A percentile compares a stretch with the other conserved stretches of the same genome.
These are phyloP conservation scores for Lodderomyces metapsilosis DNA, from an alignment of 1,139 yeast species.

Conservation along the genomic window DNA sequence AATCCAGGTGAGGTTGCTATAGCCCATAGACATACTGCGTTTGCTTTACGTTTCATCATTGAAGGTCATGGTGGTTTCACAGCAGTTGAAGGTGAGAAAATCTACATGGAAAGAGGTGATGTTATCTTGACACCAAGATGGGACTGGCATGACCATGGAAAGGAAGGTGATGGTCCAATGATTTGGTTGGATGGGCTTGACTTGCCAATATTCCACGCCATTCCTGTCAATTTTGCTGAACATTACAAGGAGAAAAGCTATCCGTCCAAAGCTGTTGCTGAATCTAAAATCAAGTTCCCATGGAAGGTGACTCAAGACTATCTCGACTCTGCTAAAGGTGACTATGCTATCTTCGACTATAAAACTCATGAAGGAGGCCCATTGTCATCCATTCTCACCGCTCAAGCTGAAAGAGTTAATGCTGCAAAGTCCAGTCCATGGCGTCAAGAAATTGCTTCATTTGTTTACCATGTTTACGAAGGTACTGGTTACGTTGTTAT, in stretches of 20 bases:
- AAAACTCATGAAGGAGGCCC: neutral
- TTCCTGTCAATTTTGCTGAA: neutral
- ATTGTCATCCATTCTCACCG: conserved; percentile 1
- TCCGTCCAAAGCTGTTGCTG: neutral
- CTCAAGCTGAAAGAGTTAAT: conserved; percentile 1
- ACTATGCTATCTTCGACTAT: neutral
- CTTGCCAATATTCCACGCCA: neutral
- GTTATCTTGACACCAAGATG: conserved; percentile 1
- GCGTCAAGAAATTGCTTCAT: neutral
- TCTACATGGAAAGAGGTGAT: conserved; percentile 1
- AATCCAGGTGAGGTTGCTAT: neutral
- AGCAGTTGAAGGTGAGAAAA: neutral
- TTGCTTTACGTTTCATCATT: neutral
- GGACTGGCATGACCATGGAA: conserved; percentile 2
- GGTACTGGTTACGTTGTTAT: conserved; percentile 1
- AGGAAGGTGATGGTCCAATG: conserved; percentile 3
- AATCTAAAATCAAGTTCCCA: conserved; percentile 1
- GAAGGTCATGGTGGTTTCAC: conserved; percentile 1
- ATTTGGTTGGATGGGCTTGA: conserved; percentile 1
- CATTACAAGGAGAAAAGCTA: neutral
- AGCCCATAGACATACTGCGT: conserved; percentile 1
- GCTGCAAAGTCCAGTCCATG: neutral
- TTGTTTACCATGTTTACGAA: conserved; percentile 2
- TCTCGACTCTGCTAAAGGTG: neutral
- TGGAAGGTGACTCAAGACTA: neutral